Base-by-base conservation (phyloP, 2,329 filamentous ascomycete genomes). In the Talaromyces sp. region DNA sequence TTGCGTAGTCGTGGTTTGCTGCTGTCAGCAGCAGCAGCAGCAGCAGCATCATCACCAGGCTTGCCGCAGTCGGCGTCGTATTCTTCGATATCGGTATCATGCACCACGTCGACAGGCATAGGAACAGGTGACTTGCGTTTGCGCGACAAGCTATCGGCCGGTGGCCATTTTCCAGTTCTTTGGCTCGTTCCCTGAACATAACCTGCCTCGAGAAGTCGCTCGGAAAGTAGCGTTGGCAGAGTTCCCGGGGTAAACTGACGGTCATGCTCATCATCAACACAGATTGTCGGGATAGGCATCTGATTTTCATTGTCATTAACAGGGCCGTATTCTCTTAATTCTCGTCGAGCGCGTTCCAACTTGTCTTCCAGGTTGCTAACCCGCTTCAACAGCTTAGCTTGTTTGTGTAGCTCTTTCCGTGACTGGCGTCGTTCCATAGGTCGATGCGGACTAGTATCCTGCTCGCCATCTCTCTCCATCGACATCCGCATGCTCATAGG, bases 361-460 rank as follows among this genome's bases (percentile, higher is more conserved):
- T 88, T 87, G 13, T 78, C 73, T 69, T 89, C 86, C 13, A 88
- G 79, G 68, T 88, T 82, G 68, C 84, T 87, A 35, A 88, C 85
- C 61, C 84, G 82, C 75, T 86, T 87, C 47, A 81, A 77, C 37
- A 88, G 75, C 67, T 85, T 87, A 65, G 82, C 78, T 69, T 88
- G 84, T 69, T 82, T 83, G 59, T 82, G 78, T 6, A 88, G 75
- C 61, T 88, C 86, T 68, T 82, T 84, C 70, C 83, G 84, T 2
- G 84, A 86, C 2, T 81, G 80, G 27, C 82, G 79, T 47, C 78
- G 80, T 65, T 80, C 81, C 39, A 85, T 72, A 16, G 66, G 65
- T 3, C 58, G 64, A 11, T 73, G 73, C 9, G 68, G 65, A 14
- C 76, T 71, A 27, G 74, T 70, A 2, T 60, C 72, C 11, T 37